These are phyloP conservation scores for Fistulinella cinereoalba DNA, from an alignment of 1,284 basidiomycete genomes.

Conservation along the genomic window DNA sequence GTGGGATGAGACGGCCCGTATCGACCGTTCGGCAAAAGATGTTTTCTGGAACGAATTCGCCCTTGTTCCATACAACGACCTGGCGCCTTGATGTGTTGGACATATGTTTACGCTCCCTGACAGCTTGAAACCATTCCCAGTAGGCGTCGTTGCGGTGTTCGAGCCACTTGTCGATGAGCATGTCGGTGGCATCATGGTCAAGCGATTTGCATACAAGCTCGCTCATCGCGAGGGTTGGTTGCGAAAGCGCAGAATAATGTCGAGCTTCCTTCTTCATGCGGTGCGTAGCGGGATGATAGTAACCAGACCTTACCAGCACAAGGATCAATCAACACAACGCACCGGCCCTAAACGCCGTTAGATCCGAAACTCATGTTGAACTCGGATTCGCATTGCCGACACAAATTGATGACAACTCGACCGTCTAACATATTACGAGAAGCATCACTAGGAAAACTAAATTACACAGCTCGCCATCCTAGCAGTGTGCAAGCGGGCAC, in stretches of 20 bases:
- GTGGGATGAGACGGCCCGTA: conserved; percentile 67
- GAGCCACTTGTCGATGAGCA: conserved; percentile 77
- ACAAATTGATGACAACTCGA: background rate
- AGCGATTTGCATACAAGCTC: conserved; percentile 73
- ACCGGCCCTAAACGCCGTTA: conserved; percentile 32
- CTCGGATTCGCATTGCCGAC: background rate
- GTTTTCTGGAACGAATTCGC: conserved; percentile 71
- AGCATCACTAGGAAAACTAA: background rate
- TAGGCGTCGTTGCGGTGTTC: conserved; percentile 71
- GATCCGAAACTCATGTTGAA: conserved; percentile 3
- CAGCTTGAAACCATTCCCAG: conserved; percentile 68
- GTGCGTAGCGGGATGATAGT: conserved; percentile 17
- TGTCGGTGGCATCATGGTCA: conserved; percentile 68
- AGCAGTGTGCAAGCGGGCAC: conserved; percentile 5
- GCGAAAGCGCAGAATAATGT: conserved; percentile 61
- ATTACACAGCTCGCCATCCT: background rate
- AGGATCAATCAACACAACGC: background rate
- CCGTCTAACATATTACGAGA: background rate
- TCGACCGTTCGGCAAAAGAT: conserved; percentile 73
- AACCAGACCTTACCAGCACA: background rate
- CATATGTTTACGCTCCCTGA: conserved; percentile 60
- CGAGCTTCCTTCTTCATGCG: conserved; percentile 31
- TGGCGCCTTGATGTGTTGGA: conserved; percentile 51
- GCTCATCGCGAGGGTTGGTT: conserved; percentile 63
- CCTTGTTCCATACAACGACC: conserved; percentile 70